Conservation (phyloP, 2,329 filamentous ascomycete genomes). For the Basipetospora chlamydospora region DNA sequence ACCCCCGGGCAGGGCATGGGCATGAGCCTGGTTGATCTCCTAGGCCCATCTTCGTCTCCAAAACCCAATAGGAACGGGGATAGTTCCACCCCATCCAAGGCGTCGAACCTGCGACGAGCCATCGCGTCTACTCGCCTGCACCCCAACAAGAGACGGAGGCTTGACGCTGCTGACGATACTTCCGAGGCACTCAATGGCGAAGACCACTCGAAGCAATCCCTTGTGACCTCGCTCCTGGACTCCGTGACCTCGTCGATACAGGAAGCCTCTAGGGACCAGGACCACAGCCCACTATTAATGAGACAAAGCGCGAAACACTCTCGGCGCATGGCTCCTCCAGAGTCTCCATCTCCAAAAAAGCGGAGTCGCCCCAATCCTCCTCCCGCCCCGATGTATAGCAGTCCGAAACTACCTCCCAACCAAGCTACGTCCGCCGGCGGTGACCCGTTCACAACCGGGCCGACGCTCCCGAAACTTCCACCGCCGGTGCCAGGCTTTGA, state of each 20-base stretch:
- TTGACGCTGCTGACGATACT: slow-evolving; percentile 27
- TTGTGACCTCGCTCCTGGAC: slow-evolving; percentile 50
- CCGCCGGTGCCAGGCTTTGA: slow-evolving; percentile 32
- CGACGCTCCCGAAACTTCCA: slow-evolving; percentile 8
- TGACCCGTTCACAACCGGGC: slow-evolving; percentile 2
- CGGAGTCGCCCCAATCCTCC: slow-evolving; percentile 9
- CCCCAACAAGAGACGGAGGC: slow-evolving; percentile 56
- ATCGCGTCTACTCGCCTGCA: slow-evolving; percentile 51
- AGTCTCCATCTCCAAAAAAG: slow-evolving; percentile 31
- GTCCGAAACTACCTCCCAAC: slow-evolving; percentile 1
- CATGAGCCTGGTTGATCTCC: slow-evolving; percentile 44
- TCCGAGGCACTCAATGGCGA: slow-evolving; percentile 17
- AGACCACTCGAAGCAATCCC: slow-evolving; percentile 34
- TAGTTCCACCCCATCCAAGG: slow-evolving; percentile 10
- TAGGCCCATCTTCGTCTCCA: slow-evolving; percentile 42
- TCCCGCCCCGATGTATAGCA: not conserved
- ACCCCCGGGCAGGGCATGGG: slow-evolving; percentile 25
- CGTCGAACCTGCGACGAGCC: slow-evolving; percentile 37
- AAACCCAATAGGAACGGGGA: slow-evolving; percentile 29
- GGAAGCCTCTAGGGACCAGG: slow-evolving; percentile 18
- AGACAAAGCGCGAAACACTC: not conserved
- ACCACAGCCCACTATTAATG: slow-evolving; percentile 2
- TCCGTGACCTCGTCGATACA: slow-evolving; percentile 44
- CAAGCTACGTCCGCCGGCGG: no score
- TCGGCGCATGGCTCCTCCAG: slow-evolving; percentile 5